A percentile compares a stretch with the other conserved stretches of the same genome.
Conservation (phyloP, 2,329 filamentous ascomycete genomes). For the Ophiostoma sp. region DNA sequence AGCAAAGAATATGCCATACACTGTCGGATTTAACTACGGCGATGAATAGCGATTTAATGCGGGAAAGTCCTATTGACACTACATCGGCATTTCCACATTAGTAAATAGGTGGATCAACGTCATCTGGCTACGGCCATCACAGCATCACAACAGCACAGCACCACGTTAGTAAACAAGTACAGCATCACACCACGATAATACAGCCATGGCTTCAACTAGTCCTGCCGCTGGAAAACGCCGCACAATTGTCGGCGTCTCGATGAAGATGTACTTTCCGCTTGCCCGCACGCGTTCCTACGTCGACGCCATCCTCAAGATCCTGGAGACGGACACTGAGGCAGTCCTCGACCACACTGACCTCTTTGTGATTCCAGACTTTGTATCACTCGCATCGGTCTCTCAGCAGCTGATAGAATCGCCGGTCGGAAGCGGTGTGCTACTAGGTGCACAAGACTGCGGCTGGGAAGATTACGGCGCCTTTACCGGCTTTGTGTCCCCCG, state of each 20-base stretch:
- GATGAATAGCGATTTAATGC: background rate
- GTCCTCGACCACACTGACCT: slow-evolving; percentile 52
- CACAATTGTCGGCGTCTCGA: slow-evolving; percentile 65
- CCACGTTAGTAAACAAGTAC: background rate
- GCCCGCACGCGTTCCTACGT: slow-evolving; percentile 55
- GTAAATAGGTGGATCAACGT: background rate
- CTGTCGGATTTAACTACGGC: background rate
- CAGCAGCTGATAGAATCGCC: slow-evolving; percentile 40
- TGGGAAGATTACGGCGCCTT: slow-evolving; percentile 65
- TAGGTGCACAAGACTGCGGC: slow-evolving; percentile 73
- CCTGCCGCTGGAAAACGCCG: slow-evolving; percentile 37
- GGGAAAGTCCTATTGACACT: background rate
- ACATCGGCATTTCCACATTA: background rate
- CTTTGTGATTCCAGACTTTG: slow-evolving; percentile 73
- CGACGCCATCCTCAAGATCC: slow-evolving; percentile 42
- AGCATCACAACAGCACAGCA: background rate
- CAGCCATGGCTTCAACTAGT: background rate
- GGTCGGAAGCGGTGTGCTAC: slow-evolving; percentile 46
- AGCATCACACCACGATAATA: background rate
- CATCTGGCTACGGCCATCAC: background rate
- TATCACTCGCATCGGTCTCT: slow-evolving; percentile 55
- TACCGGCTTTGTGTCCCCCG: slow-evolving; percentile 71
- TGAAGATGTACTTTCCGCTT: slow-evolving; percentile 76
- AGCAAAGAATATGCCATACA: background rate
- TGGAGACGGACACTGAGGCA: slow-evolving; percentile 29